A percentile compares a stretch with the other conserved stretches of the same genome.
Evolutionary conservation across 345 rosid species (phyloP).

Genomic region (Hibiscus tridactylites): DNA sequence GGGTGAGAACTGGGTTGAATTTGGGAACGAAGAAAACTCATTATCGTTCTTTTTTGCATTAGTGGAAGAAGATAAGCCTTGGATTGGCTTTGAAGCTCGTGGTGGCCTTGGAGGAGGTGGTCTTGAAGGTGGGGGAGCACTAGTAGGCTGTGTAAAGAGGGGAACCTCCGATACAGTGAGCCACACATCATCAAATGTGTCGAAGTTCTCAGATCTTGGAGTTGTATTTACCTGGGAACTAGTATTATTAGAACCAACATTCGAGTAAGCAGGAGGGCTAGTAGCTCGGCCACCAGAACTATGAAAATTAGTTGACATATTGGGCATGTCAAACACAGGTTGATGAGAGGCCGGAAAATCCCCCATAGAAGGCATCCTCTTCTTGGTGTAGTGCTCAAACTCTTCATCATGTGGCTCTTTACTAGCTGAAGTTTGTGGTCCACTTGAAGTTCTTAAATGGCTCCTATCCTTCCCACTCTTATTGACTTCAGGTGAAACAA

Average conservation of each 20-base stretch:
- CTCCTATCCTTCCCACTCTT: conserved; percentile 40
- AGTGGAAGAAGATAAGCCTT: conserved; percentile 28
- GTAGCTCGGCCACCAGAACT: conserved; percentile 33
- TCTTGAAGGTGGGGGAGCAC: conserved; percentile 85
- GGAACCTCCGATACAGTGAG: conserved; percentile 96
- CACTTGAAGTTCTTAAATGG: conserved; percentile 39
- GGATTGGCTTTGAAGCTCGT: conserved; percentile 33
- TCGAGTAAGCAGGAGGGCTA: conserved; percentile 40
- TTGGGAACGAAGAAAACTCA: conserved; percentile 39
- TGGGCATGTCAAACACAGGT: conserved; percentile 32
- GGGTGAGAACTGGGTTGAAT: conserved; percentile 37
- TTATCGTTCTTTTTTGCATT: conserved; percentile 44
- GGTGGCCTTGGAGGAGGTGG: conserved; percentile 95
- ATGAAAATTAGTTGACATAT: conserved; percentile 24
- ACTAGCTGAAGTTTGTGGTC: conserved; percentile 28
- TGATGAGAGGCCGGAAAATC: conserved; percentile 40
- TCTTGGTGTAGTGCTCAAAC: conserved; percentile 28
- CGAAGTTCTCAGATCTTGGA: conserved; percentile 37
- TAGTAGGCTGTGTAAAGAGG: conserved; percentile 72
- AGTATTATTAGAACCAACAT: conserved; percentile 27
- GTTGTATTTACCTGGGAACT: conserved; percentile 30
- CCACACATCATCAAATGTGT: conserved; percentile 72
- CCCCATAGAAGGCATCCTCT: conserved; percentile 31
- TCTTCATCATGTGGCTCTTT: conserved; percentile 39
- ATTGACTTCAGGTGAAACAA: conserved; percentile 34